phyloP scores from a whole-genome alignment of 306 rosid genomes.

The Glycine latifolia region DNA sequence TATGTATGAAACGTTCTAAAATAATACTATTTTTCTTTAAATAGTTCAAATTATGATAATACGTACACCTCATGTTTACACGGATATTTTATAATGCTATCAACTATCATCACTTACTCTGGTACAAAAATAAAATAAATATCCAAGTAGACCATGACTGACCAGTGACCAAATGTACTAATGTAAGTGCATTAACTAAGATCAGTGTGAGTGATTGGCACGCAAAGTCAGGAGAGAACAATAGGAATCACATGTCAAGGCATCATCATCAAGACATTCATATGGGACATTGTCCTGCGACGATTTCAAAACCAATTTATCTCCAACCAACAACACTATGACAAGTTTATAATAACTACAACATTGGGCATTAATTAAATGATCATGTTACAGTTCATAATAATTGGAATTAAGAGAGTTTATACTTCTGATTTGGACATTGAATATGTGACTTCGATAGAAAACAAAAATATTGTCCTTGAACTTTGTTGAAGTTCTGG shows the following conservation, averaged over 20 bases:
- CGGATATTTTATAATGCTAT: no score
- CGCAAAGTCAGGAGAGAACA: no score
- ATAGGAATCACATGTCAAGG: background rate
- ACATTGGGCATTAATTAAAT: background rate
- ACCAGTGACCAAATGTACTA: background rate
- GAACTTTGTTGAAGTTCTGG: no score
- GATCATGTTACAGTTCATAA: background rate
- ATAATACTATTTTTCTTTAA: no score
- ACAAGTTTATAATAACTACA: background rate
- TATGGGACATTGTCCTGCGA: background rate
- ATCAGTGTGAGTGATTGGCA: conserved; percentile 7
- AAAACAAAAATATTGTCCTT: no score
- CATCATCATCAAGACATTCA: conserved; percentile 9
- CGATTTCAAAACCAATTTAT: background rate
- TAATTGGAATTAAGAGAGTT: conserved; percentile 6
- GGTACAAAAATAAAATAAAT: no score
- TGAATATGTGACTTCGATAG: background rate
- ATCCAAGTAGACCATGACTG: no score
- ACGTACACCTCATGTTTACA: no score
- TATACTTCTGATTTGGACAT: background rate
- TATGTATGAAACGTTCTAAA: no score
- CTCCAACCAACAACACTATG: background rate
- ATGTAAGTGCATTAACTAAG: background rate
- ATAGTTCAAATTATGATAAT: no score
- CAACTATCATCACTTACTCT: no score